Evolutionary conservation across 805 yeast genomes (phyloP), one percentile per base, ranked within the genome.

Genomic region (Cyberlindnera veronae): DNA sequence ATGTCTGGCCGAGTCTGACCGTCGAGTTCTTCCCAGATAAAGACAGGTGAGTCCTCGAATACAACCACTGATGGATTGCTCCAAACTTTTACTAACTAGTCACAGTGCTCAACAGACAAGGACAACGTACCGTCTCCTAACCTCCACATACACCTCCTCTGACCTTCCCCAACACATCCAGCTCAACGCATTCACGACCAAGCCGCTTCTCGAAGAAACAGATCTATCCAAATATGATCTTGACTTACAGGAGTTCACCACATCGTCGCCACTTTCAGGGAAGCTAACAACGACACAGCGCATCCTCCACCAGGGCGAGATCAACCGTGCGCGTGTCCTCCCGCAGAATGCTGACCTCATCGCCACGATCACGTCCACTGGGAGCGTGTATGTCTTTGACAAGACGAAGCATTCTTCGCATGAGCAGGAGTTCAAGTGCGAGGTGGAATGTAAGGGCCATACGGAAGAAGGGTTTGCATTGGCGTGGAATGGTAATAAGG

Each of bases 321-420:
- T 89, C 41, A 86, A 87, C 56, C 74, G 76, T 45, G 80, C 84
- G 0, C 69, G 82, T 27, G 77, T 75, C 53, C 76, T 85, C 79
- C 95, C 96, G 0, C 91, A 84, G 50, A 90, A 90, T 53, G 93
- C 93, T 2, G 93, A 89, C 54, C 55, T 90, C 5, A 69, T 90
- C 5, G 87, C 90, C 2, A 74, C 88, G 15, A 76, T 80, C 9
- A 77, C 84, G 31, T 77, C 82, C 30, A 58, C 64, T 23, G 96
- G 96, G 1, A 66, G 72, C 12, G 67, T 82, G 11, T 76, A 72
- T 37, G 63, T 90, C 4, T 86, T 81, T 60, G 95, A 90, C 60
- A 71, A 93, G 50, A 89, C 97, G 0, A 88, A 86, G 57, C 95
- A 87, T 58, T 72, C 88, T 1, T 64, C 71, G 11, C 64, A 62